Evolutionary conservation across 1,284 basidiomycete species (phyloP), one percentile per base, ranked within the genome.

Genomic region (Termitomyces sp.): DNA sequence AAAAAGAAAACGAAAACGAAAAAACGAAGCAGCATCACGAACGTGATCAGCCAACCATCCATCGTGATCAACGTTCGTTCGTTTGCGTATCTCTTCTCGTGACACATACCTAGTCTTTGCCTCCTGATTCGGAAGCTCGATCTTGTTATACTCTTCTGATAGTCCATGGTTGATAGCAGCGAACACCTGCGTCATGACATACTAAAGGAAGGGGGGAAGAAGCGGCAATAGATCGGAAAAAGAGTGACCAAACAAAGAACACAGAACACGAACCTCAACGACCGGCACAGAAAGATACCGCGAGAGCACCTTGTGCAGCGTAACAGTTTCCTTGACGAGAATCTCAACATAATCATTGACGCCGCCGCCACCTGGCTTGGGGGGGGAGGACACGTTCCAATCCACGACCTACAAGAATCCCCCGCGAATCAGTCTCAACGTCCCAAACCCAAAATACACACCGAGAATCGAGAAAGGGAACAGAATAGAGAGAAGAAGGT

Each of bases 261-360:
- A 52, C 34, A 46, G 50, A 31, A 18, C 40, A 63, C 83, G 68
- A 61, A 91, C 88, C 80, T 94, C 90, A 43, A 96, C 89, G 13
- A 91, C 81, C 19, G 79, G 76, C 33, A 77, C 69, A 5, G 88
- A 76, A 21, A 99, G 76, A 69, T 97, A 99, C 54, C 95, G 89
- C 49, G 89, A 91, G 46, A 99, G 77, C 39, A 99, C 95, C 68
- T 96, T 98, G 74, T 99, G 93, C 46, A 99, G 77, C 24, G 93
- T 97, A 50, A 92, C 87, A 3, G 95, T 96, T 72, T 99, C 96
- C 71, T 96, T 97, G 62, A 94, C 85, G 34, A 99, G 78, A 57
- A 93, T 78, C 59, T 94, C 87, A 75, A 96, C 93, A 70, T 98
- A 97, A 24, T 81, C 78, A 66, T 91, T 92, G 53, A 83, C 77